Percentiles rank a stretch among this genome's conserved stretches.
phyloP scores from a whole-genome alignment of 768 basidiomycete species.

The Lyophyllum shimeji region DNA sequence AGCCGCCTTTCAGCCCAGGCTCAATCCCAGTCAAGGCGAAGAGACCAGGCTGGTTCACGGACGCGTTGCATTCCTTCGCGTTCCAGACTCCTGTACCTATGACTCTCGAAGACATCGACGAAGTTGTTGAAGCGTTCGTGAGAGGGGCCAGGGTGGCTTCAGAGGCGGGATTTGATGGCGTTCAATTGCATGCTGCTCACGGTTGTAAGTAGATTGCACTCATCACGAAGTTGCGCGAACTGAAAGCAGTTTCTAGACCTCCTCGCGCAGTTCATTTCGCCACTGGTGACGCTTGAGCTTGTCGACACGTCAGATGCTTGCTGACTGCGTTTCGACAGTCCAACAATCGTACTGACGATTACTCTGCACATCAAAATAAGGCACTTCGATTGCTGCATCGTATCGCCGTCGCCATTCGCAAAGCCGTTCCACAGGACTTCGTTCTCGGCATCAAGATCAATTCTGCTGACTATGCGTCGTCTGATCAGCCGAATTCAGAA shows the following conservation, averaged over 20 bases:
- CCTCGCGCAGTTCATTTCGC: constrained; percentile 74
- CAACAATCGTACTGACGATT: constrained; percentile 62
- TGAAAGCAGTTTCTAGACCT: constrained; percentile 63
- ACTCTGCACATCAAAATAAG: constrained; percentile 41
- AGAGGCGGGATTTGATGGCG: constrained; percentile 78
- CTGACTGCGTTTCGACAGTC: constrained; percentile 12
- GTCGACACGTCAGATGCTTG: background rate
- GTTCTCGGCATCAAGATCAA: constrained; percentile 80
- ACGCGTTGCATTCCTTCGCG: constrained; percentile 41
- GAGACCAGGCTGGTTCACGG: constrained; percentile 28
- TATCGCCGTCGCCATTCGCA: constrained; percentile 57
- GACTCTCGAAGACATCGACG: constrained; percentile 57
- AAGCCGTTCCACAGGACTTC: constrained; percentile 54
- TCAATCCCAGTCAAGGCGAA: constrained; percentile 46
- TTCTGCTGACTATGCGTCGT: constrained; percentile 66
- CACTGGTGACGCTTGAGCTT: constrained; percentile 46
- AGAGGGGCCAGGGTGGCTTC: constrained; percentile 64
- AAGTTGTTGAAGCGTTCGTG: constrained; percentile 62
- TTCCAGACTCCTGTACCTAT: constrained; percentile 69
- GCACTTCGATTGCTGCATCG: constrained; percentile 57
- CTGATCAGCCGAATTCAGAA: constrained; percentile 20
- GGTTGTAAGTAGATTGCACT: constrained; percentile 80
- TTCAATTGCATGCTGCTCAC: constrained; percentile 84
- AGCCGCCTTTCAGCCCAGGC: constrained; percentile 71
- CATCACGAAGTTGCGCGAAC: no score